Base-by-base conservation (phyloP, 2,329 filamentous ascomycete genomes). In the Pestalotiopsis sp. region DNA sequence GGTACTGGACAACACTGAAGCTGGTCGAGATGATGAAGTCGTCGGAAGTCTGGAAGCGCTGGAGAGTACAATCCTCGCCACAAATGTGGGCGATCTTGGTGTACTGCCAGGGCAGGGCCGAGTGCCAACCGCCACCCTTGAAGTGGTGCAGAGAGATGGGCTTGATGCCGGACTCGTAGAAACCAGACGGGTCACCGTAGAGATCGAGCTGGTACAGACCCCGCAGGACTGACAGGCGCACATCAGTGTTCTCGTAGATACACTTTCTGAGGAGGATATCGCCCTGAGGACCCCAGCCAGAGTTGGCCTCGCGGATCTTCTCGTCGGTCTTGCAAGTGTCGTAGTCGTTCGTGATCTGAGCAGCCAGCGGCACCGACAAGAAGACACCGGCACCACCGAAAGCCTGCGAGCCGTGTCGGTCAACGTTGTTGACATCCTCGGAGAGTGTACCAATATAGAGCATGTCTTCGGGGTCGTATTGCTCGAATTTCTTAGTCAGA, bases 321-420 rank as follows among this genome's bases (percentile, higher is more conserved):
- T 86, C 76, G 5, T 84, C 79, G 0, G 83, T 83, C 65, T 81
- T 84, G 77, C 84, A 88, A 49, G 77, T 77, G 7, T 81, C 79
- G 71, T 82, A 86, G 20, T 84, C 74, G n/a, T 80, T 77, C 4
- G 83, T 81, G 25, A 87, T 81, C 64, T 81, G 81, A 39, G 80
- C 79, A 2, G 84, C 84, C 68, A 87, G 75, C 14, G 85, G 81
- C 7, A 86, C 80, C 2, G 87, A 89, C 59, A 91, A 76, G 78
- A 91, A 91, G 67, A 91, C 86, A 67, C 89, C 89, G 2, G 86
- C 89, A 71, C 89, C 89, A 70, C 89, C 89, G 70, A 89, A 91
- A 27, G 87, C 89, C 76, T 91, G 89, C 4, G 89, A 85, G 12
- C 89, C 89, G 70, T 90, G 89, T 14, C 86, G 83, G 64, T 86